A percentile compares a stretch with the other conserved stretches of the same genome.
Evolutionary conservation across 176 grass and related monocot species (phyloP).

Genomic region (Oryza nivara): DNA sequence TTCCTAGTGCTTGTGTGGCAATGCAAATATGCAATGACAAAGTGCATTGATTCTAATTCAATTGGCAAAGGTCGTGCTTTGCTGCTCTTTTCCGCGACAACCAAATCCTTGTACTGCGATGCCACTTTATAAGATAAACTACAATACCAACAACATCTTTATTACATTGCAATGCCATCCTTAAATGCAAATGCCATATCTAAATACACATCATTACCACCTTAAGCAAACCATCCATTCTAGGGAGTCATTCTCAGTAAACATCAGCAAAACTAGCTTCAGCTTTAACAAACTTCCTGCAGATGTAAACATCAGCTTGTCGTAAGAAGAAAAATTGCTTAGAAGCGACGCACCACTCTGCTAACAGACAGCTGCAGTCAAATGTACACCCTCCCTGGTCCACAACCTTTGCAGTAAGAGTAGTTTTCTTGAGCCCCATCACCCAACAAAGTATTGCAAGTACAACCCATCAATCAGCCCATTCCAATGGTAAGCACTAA

Average conservation of each 20-base stretch:
- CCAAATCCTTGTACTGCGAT: not conserved
- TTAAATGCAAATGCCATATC: not conserved
- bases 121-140: not conserved
- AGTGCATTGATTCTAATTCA: too few relatives aligned
- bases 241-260: not conserved
- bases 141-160: not conserved
- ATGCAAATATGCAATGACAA: too few relatives aligned
- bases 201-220: not conserved
- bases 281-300: not conserved
- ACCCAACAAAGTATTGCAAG: constrained; percentile 23
- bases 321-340: constrained; percentile 19
- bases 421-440: not conserved
- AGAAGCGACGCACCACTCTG: not conserved
- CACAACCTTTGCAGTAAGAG: not conserved
- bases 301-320: constrained; percentile 4
- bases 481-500: not conserved
- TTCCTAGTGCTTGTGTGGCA: too few relatives aligned
- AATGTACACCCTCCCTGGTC: not conserved
- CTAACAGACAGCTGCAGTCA: not conserved
- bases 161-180: not conserved
- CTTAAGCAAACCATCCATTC: not conserved
- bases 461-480: not conserved
- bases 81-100: too few relatives aligned
- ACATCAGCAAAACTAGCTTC: not conserved
- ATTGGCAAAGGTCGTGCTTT: too few relatives aligned